Conservation (phyloP, 2,329 filamentous ascomycete species). For the Verticillium longisporum region DNA sequence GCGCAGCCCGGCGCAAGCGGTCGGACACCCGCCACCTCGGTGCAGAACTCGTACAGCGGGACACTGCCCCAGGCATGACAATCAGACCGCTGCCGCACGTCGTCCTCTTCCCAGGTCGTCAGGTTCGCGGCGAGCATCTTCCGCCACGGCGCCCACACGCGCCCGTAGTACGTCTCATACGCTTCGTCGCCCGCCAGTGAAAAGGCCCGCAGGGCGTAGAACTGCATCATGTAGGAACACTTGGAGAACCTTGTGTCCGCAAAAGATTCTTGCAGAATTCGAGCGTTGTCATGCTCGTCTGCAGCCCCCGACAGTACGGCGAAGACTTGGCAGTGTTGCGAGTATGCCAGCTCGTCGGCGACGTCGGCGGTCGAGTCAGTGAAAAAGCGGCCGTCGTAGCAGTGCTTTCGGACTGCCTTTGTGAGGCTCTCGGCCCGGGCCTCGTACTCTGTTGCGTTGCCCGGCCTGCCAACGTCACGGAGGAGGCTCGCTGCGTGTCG, state of each 20-base stretch:
- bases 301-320: neutral
- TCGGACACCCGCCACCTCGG: slow-evolving; percentile 5
- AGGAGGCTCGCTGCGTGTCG: neutral
- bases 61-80: slow-evolving; percentile 15
- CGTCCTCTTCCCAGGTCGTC: slow-evolving; percentile 14
- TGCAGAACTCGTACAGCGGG: slow-evolving; percentile 12
- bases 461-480: neutral
- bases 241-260: neutral
- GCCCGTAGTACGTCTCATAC: slow-evolving; percentile 7
- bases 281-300: slow-evolving; percentile 2
- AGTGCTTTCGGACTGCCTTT: neutral
- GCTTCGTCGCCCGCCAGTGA: slow-evolving; percentile 7
- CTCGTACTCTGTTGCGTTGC: neutral
- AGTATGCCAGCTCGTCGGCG: neutral
- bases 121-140: slow-evolving; percentile 6
- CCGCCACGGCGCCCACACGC: slow-evolving; percentile 11
- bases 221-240: slow-evolving; percentile 21
- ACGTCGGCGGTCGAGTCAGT: neutral
- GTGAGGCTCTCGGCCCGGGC: neutral
- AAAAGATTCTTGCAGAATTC: slow-evolving; percentile 21
- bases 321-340: neutral
- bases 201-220: slow-evolving; percentile 15
- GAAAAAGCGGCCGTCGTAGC: neutral
- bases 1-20: slow-evolving; percentile 10
- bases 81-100: slow-evolving; percentile 11